phyloP scores from a whole-genome alignment of 179 eudicot species.

The Carnegiea gigantea region DNA sequence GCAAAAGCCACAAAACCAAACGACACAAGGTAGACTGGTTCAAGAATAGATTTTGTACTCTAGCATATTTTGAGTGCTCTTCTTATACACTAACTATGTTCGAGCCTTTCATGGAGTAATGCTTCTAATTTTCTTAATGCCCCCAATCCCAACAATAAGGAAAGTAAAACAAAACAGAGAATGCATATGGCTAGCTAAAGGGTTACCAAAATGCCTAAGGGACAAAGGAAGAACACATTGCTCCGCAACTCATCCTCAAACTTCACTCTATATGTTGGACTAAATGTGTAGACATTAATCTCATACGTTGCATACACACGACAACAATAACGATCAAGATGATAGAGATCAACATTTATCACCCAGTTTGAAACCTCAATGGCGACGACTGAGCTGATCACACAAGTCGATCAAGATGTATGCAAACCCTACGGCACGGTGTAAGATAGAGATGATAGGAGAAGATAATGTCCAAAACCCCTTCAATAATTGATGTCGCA shows the following conservation, averaged over 20 bases:
- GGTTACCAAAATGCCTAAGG: background rate
- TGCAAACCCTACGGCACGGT: background rate
- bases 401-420: background rate
- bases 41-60: too few species aligned
- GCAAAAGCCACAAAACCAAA: too few species aligned
- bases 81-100: background rate
- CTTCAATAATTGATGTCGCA: slow-evolving; percentile 2
- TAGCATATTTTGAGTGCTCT: too few species aligned
- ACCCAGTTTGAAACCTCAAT: background rate
- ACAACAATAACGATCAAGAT: too few species aligned
- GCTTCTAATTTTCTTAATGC: background rate
- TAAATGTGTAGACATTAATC: background rate
- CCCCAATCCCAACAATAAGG: background rate
- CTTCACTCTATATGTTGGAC: background rate
- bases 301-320: too few species aligned
- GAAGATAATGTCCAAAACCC: background rate
- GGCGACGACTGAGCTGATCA: background rate
- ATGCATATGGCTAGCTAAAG: background rate
- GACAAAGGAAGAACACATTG: background rate
- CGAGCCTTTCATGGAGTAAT: background rate
- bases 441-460: background rate
- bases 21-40: too few species aligned
- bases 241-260: background rate
- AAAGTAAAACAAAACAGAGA: background rate
- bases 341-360: too few species aligned